phyloP scores from a whole-genome alignment of 139 green algal species.

The Ostreobium quekettii region DNA sequence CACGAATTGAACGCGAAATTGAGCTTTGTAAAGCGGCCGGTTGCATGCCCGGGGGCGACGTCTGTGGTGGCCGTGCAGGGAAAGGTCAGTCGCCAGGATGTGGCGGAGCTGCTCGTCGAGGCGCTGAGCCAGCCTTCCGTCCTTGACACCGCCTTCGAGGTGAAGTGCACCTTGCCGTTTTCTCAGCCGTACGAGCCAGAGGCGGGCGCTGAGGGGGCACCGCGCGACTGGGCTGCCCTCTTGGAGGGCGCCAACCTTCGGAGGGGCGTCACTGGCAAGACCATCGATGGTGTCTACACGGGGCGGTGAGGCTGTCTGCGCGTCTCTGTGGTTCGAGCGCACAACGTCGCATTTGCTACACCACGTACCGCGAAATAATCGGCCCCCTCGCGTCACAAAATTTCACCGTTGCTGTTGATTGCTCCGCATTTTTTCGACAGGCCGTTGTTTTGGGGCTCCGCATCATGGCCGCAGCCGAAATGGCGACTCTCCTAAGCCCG shows the following conservation, averaged over 20 bases:
- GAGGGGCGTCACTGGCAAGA: slow-evolving; percentile 59
- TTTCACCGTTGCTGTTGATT: no score
- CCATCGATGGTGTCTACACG: slow-evolving; percentile 56
- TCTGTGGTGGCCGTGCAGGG: slow-evolving; percentile 36
- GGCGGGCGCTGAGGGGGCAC: not conserved
- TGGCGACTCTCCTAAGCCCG: no score
- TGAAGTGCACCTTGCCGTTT: slow-evolving; percentile 76
- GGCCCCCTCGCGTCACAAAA: no score
- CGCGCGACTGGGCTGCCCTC: slow-evolving; percentile 38
- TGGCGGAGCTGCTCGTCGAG: slow-evolving; percentile 71
- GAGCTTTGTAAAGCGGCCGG: no score
- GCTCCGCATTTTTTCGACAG: no score
- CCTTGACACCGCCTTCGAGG: slow-evolving; percentile 66
- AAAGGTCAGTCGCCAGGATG: slow-evolving; percentile 71
- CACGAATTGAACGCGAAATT: not conserved
- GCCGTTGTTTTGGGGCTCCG: no score
- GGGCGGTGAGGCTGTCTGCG: no score
- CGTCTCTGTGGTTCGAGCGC: no score
- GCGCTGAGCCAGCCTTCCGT: slow-evolving; percentile 45
- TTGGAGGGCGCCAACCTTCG: slow-evolving; percentile 31
- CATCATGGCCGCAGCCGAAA: no score
- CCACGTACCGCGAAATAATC: no score
- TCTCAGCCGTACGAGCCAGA: slow-evolving; percentile 42
- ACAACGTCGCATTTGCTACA: no score
- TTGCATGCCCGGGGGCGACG: not conserved